phyloP scores from a whole-genome alignment of 345 rosid species.

The Lepidium aucheri region DNA sequence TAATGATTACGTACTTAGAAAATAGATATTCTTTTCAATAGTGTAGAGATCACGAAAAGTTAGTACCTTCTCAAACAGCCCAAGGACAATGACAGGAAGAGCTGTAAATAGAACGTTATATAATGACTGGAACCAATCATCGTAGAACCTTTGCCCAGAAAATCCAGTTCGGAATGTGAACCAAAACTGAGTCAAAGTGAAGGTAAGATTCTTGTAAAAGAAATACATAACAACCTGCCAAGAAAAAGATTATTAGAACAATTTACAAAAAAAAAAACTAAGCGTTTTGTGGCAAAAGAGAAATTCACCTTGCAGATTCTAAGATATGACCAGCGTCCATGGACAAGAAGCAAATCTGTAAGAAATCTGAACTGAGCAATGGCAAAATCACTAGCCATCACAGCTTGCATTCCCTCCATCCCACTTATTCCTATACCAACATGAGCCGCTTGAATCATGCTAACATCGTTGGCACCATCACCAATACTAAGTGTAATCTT shows the following conservation, averaged over 20 bases:
- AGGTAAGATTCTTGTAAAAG: conserved; percentile 97
- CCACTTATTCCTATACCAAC: conserved; percentile 99
- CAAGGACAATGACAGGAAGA: conserved; percentile 84
- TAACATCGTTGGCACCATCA: conserved; percentile 99
- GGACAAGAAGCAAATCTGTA: conserved; percentile 93
- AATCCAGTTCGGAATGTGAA: conserved; percentile 96
- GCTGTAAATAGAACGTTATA: conserved; percentile 90
- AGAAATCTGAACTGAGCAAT: conserved; percentile 97
- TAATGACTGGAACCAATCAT: conserved; percentile 99
- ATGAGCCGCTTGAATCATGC: conserved; percentile 99
- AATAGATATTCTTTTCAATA: neutral
- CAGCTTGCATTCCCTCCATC: conserved; percentile 99
- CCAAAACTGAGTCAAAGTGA: conserved; percentile 99
- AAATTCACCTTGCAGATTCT: conserved; percentile 92
- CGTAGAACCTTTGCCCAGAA: conserved; percentile 99
- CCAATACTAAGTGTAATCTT: conserved; percentile 98
- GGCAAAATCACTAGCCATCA: conserved; percentile 99
- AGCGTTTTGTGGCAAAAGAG: neutral
- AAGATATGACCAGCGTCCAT: conserved; percentile 97
- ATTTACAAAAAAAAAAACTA: neutral
- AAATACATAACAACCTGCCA: conserved; percentile 97
- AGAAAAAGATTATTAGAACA: conserved; percentile 12
- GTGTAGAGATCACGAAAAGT: neutral
- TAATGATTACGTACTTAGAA: neutral
- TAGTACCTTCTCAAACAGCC: conserved; percentile 93